These are phyloP conservation scores for Coleophoma eucalyptorum DNA, from an alignment of 2,329 filamentous ascomycete genomes.

Conservation along the genomic window DNA sequence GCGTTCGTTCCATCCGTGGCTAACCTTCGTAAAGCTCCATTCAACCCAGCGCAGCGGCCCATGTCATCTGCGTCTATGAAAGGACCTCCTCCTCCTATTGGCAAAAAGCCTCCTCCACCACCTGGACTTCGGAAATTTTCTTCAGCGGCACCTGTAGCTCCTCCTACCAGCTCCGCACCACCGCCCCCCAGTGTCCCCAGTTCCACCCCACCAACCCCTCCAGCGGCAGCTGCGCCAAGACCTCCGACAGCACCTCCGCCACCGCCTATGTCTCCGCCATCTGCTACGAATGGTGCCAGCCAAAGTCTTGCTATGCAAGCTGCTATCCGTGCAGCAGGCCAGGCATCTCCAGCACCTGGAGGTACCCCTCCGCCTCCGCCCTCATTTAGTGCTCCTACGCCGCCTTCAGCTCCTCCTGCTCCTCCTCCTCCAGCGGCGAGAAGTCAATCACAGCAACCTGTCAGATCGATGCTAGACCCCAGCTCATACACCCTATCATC, in stretches of 20 bases:
- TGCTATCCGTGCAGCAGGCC: slow-evolving; percentile 38
- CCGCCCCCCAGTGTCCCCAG: slow-evolving; percentile 22
- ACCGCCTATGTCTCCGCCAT: slow-evolving; percentile 31
- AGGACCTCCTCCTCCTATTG: slow-evolving; percentile 73
- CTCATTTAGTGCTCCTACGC: slow-evolving; percentile 24
- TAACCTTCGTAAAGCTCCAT: slow-evolving; percentile 55
- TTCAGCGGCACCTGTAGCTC: slow-evolving; percentile 28
- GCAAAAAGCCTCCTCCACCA: slow-evolving; percentile 68
- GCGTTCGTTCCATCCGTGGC: slow-evolving; percentile 51
- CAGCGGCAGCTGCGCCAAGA: slow-evolving; percentile 29
- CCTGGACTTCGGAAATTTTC: slow-evolving; percentile 57
- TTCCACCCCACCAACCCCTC: slow-evolving; percentile 20
- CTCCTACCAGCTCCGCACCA: slow-evolving; percentile 29
- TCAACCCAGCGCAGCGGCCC: slow-evolving; percentile 48
- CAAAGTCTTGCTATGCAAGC: slow-evolving; percentile 40
- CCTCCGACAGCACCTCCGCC: slow-evolving; percentile 30
- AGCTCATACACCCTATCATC: slow-evolving; percentile 70
- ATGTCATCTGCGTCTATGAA: slow-evolving; percentile 57
- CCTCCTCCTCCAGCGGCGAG: slow-evolving; percentile 34
- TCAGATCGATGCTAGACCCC: slow-evolving; percentile 65
- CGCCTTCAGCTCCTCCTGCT: slow-evolving; percentile 34
- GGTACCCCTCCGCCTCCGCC: slow-evolving; percentile 30
- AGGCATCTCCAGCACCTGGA: slow-evolving; percentile 34
- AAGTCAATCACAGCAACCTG: slow-evolving; percentile 36
- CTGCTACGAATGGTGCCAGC: slow-evolving; percentile 17